Base-by-base conservation (phyloP, 345 rosid genomes). In the Populus deltoides region DNA sequence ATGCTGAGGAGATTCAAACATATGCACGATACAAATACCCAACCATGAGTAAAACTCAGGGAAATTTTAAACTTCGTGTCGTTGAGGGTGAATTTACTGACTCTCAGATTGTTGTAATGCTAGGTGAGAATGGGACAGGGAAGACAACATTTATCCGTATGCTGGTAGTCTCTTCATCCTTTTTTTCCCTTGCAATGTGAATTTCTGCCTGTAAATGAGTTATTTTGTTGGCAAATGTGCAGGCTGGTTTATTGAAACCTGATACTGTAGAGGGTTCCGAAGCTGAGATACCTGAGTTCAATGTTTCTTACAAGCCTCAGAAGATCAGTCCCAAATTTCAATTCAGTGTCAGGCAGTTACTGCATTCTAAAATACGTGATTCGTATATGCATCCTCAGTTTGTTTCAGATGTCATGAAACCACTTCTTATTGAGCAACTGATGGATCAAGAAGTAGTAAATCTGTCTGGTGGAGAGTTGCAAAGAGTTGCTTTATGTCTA, bases 71-170 rank as follows among this genome's bases (percentile, higher is more conserved):
- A 80, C 90, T 96, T 80, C 84, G 81, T 78, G 99, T 94, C 45
- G 25, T 82, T 8, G 99, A 93, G 90, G 99, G 99, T 77, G 99
- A 97, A 88, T 97, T 97, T 81, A 92, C 99, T 2, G 99, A 97
- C 83, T 97, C 99, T 49, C 99, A 97, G 87, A 97, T 97, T 77
- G 75, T 94, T 79, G 97, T 97, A 2, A 97, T 97, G 99, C 86
- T 97, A 81, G 98, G 99, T 59, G 99, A 97, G 91, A 97, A 97
- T 83, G 98, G 99, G 61, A 94, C 97, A 18, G 98, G 99, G 81
- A 97, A 97, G 86, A 94, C 99, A 72, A 97, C 99, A 31, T 97
- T 94, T 74, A 94, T 94, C 38, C 91, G 99, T 55, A 94, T 94
- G 99, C 97, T 94, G 99, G 99, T 97, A 90, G 59, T 71, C 57